Base-by-base conservation (phyloP, 106 monocot species). In the Dendrobium catenatum region DNA sequence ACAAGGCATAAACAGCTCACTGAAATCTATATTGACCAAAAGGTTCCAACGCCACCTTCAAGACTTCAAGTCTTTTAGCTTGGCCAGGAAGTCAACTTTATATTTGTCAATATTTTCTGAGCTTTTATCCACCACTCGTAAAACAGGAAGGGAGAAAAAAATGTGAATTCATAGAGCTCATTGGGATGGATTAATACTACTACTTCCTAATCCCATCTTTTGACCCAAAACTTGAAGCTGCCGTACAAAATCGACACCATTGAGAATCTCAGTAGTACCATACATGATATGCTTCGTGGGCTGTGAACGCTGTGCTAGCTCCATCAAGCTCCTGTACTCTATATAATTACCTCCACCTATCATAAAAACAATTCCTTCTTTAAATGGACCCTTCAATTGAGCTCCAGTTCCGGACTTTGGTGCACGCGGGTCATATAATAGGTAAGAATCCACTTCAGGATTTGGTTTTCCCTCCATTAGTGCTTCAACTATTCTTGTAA, bases 331-430 rank as follows among this genome's bases (percentile, higher is more conserved):
- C 85, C 89, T 94, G 66, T 92, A 94, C 58, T 97, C 97, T 18
- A 97, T 78, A 82, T 94, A 97, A 82, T 97, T 97, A 55, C 97
- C 97, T 55, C 97, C 92, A 40, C 97, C 97, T 47, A 94, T 97
- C 97, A 97, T 97, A 80, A 97, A 94, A 42, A 94, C 97, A 83
- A 97, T 93, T 29, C 89, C 94, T 82, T 97, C 94, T 82, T 91
- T 97, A 67, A 97, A 97, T 31, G 97, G 94, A 40, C 97, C 97
- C 84, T 83, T 94, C 82, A 88, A 80, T 49, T 88, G 87, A 46
- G 86, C 88, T 6, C 85, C 87, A 66, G 88, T 68, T 44, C 89
- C 89, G 0, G 90, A 85, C 78, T 86, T 90, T 40, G 94, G 89
- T 29, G 94, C 85, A 56, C 97, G 82, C 18, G 97, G 97, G 85